phyloP scores from a whole-genome alignment of 257 asterid species.

The Haberlea rhodopensis region DNA sequence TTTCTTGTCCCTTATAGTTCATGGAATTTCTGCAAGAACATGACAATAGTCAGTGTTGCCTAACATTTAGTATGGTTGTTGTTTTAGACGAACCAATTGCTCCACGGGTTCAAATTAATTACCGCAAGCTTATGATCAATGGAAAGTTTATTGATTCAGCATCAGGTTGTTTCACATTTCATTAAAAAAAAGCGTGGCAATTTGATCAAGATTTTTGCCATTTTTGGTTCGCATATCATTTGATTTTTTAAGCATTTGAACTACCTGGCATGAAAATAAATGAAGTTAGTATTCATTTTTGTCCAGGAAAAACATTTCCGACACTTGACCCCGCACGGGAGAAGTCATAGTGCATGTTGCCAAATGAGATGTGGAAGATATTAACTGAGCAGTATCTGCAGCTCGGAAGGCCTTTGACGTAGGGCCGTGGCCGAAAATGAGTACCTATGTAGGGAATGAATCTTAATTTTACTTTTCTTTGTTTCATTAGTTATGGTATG shows the following conservation, averaged over 20 bases:
- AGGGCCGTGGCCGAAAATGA: slow-evolving; percentile 92
- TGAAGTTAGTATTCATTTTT: not conserved
- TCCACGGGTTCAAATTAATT: slow-evolving; percentile 47
- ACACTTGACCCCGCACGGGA: slow-evolving; percentile 75
- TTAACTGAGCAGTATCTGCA: slow-evolving; percentile 70
- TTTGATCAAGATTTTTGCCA: not conserved
- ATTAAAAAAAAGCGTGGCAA: not conserved
- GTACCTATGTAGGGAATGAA: slow-evolving; percentile 50
- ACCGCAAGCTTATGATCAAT: slow-evolving; percentile 72
- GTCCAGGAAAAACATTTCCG: slow-evolving; percentile 70
- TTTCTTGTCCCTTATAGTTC: too few relatives aligned
- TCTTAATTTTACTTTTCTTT: not conserved
- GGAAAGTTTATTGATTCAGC: slow-evolving; percentile 77
- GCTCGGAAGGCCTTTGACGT: slow-evolving; percentile 83
- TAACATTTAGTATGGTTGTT: slow-evolving; percentile 52
- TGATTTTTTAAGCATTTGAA: slow-evolving; percentile 1
- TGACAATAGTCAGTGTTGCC: too few relatives aligned
- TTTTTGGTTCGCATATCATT: not conserved
- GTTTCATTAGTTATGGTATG: not conserved
- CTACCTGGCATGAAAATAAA: not conserved
- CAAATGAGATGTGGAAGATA: slow-evolving; percentile 69
- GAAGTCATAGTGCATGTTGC: slow-evolving; percentile 71
- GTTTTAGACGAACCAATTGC: slow-evolving; percentile 47
- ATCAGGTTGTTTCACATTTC: slow-evolving; percentile 48
- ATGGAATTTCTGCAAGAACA: too few relatives aligned